A percentile compares a stretch with the other conserved stretches of the same genome.
Evolutionary conservation across 1,284 basidiomycete species (phyloP).

Genomic region (Agroathelia rolfsii): DNA sequence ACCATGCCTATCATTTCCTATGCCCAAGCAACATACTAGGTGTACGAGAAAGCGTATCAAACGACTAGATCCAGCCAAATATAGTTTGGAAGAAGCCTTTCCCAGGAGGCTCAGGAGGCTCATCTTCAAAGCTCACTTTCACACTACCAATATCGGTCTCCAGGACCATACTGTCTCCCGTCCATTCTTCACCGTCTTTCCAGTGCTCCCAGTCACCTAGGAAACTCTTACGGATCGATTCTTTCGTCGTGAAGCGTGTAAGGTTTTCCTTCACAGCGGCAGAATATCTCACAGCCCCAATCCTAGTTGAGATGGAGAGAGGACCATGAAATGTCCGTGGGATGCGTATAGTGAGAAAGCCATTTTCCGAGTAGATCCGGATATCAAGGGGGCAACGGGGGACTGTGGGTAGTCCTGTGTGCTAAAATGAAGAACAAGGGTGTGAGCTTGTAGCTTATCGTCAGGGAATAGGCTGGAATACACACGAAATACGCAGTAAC

Average conservation of each 20-base stretch:
- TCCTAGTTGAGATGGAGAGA: conserved; percentile 12
- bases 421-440: too few relatives aligned
- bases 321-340: conserved; percentile 17
- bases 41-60: background rate
- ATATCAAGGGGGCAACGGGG: conserved; percentile 11
- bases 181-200: conserved; percentile 8
- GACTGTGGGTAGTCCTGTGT: too few relatives aligned
- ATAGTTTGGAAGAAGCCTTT: background rate
- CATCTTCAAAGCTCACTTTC: conserved; percentile 1
- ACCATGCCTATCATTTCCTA: too few relatives aligned
- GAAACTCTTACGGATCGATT: conserved; percentile 12
- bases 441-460: too few relatives aligned
- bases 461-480: conserved; percentile 1
- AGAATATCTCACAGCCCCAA: conserved; percentile 12
- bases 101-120: background rate
- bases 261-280: conserved; percentile 9
- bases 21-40: background rate
- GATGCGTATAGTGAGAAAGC: conserved; percentile 12
- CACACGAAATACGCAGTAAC: conserved; percentile 11
- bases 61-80: background rate
- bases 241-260: conserved; percentile 15
- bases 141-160: background rate
- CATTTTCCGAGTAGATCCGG: conserved; percentile 7
- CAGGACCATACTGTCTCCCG: background rate
- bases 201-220: conserved; percentile 15